Evolutionary conservation across 768 basidiomycete species (phyloP).

Genomic region (Baorangia bicolor): DNA sequence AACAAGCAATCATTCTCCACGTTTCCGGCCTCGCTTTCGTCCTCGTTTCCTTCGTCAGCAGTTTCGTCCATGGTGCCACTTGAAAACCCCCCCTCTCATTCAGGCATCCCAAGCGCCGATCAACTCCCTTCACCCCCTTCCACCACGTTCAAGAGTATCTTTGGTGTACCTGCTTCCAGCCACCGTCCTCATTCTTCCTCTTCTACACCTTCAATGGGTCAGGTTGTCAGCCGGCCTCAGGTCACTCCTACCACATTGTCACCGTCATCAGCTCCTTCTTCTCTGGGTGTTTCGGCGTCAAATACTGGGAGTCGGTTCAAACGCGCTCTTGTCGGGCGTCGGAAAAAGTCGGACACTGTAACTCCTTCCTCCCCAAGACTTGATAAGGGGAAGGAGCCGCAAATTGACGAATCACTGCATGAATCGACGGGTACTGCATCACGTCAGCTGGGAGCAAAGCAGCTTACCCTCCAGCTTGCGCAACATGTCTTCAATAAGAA

Average conservation of each 20-base stretch:
- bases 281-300: conserved; percentile 19
- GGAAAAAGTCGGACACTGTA: conserved; percentile 31
- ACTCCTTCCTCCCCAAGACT: conserved; percentile 21
- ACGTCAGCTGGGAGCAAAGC: conserved; percentile 32
- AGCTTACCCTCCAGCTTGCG: conserved; percentile 43
- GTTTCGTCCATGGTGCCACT: conserved; percentile 41
- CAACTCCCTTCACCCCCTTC: conserved; percentile 37
- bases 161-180: conserved; percentile 26
- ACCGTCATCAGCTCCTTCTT: conserved; percentile 29
- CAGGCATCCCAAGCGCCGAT: conserved; percentile 45
- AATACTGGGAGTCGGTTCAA: conserved; percentile 30
- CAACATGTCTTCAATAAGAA: conserved; percentile 47
- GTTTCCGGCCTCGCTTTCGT: conserved; percentile 41
- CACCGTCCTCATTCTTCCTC: conserved; percentile 25
- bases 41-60: conserved; percentile 46
- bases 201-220: conserved; percentile 33
- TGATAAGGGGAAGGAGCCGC: conserved; percentile 21
- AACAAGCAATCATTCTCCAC: conserved; percentile 39
- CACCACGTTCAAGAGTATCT: conserved; percentile 35
- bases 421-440: conserved; percentile 10
- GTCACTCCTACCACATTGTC: conserved; percentile 19
- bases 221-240: conserved; percentile 36
- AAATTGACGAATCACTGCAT: conserved; percentile 17
- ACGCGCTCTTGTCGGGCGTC: conserved; percentile 33
- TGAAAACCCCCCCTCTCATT: conserved; percentile 36